Percentiles rank a stretch among this genome's conserved stretches.
Evolutionary conservation across 495 filamentous ascomycete species (phyloP).

Genomic region (Lophiostoma macrostomum): DNA sequence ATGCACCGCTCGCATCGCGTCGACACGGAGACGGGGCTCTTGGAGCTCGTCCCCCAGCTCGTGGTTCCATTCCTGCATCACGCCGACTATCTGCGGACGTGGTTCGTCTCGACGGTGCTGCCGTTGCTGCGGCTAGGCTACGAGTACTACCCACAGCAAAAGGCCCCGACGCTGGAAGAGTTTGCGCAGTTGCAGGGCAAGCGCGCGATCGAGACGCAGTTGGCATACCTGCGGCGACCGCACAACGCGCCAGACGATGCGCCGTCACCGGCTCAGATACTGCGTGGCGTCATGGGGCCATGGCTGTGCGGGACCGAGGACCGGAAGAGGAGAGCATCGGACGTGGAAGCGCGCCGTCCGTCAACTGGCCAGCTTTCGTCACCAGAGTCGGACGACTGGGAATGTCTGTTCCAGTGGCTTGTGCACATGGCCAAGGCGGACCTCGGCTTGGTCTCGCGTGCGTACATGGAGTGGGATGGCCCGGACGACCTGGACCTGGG

Average conservation of each 20-base stretch:
- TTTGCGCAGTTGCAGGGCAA: slow-evolving; percentile 63
- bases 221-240: slow-evolving; percentile 56
- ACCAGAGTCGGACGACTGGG: slow-evolving; percentile 57
- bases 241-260: slow-evolving; percentile 32
- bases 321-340: slow-evolving; percentile 57
- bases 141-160: slow-evolving; percentile 72
- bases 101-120: slow-evolving; percentile 75
- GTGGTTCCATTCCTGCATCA: slow-evolving; percentile 71
- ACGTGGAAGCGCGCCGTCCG: slow-evolving; percentile 18
- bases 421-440: slow-evolving; percentile 56
- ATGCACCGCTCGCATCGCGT: slow-evolving; percentile 72
- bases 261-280: slow-evolving; percentile 54
- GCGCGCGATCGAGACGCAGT: slow-evolving; percentile 62
- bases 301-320: slow-evolving; percentile 74
- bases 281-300: slow-evolving; percentile 72
- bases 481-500: slow-evolving; percentile 77
- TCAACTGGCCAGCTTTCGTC: slow-evolving; percentile 5
- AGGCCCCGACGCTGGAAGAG: slow-evolving; percentile 52
- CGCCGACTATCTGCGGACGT: slow-evolving; percentile 62
- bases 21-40: slow-evolving; percentile 73
- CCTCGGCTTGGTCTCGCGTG: slow-evolving; percentile 50
- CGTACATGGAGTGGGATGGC: slow-evolving; percentile 74
- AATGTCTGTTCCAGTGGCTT: slow-evolving; percentile 79
- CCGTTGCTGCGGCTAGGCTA: slow-evolving; percentile 78
- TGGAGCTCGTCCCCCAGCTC: slow-evolving; percentile 68